These are phyloP conservation scores for Coemansia asiatica DNA, from an alignment of 192 early-diverging fungal species.

Conservation along the genomic window DNA sequence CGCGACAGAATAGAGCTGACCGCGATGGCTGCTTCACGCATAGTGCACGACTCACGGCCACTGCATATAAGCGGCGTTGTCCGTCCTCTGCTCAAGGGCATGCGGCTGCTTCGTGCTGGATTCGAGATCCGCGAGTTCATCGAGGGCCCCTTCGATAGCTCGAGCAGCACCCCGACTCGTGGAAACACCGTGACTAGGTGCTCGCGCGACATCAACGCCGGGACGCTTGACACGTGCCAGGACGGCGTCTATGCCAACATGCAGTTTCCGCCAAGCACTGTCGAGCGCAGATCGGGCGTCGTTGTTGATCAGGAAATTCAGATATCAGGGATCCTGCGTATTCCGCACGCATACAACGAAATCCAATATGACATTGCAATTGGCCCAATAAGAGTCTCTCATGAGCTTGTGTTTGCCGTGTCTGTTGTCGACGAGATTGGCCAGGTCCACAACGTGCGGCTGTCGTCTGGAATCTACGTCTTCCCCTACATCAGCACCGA, in stretches of 20 bases:
- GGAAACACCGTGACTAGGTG: constrained; percentile 14
- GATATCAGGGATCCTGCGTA: constrained; percentile 19
- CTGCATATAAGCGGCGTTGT: constrained; percentile 28
- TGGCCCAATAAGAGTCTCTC: constrained; percentile 40
- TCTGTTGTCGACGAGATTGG: constrained; percentile 40
- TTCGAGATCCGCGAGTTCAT: constrained; percentile 46
- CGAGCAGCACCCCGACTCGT: constrained; percentile 7
- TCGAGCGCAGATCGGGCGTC: constrained; percentile 22
- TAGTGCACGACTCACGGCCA: constrained; percentile 29
- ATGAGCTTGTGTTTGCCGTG: constrained; percentile 37
- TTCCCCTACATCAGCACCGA: constrained; percentile 14
- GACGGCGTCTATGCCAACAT: constrained; percentile 14
- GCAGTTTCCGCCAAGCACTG: constrained; percentile 18
- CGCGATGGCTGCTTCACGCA: constrained; percentile 27
- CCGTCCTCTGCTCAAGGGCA: constrained; percentile 42
- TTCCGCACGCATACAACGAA: constrained; percentile 27
- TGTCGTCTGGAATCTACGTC: constrained; percentile 41
- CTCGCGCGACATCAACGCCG: constrained; percentile 21
- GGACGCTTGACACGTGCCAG: not conserved
- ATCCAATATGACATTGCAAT: constrained; percentile 44
- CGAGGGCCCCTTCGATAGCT: constrained; percentile 26
- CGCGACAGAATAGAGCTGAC: constrained; percentile 44
- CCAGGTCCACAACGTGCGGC: constrained; percentile 44
- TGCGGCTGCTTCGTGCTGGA: constrained; percentile 41
- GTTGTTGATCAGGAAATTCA: constrained; percentile 50